phyloP scores from a whole-genome alignment of 139 green algal species.

The Pleodorina starrii region DNA sequence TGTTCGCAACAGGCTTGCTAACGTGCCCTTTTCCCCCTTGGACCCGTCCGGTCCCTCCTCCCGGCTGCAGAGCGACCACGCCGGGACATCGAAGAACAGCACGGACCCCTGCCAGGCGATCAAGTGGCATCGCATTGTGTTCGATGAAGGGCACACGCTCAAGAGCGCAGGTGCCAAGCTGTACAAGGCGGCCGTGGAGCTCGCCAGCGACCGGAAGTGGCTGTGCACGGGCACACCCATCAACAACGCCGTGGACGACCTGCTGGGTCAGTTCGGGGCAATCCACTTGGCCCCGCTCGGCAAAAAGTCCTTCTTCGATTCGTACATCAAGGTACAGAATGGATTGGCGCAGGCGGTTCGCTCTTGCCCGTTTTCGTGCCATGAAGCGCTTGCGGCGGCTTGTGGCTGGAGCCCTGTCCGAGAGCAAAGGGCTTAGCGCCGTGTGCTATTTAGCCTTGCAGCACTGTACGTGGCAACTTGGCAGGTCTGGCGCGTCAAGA shows the following conservation, averaged over 20 bases:
- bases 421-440: no score
- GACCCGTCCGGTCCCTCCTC: no score
- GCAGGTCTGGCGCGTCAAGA: no score
- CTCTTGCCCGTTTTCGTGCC: no score
- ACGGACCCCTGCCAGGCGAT: slow-evolving; percentile 45
- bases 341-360: no score
- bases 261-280: slow-evolving; percentile 61
- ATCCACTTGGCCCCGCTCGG: slow-evolving; percentile 58
- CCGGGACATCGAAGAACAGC: neutral
- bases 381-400: no score
- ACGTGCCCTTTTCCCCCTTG: no score
- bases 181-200: slow-evolving; percentile 50
- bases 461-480: no score
- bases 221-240: slow-evolving; percentile 78
- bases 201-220: slow-evolving; percentile 63
- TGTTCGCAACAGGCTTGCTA: no score
- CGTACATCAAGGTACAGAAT: slow-evolving; percentile 52
- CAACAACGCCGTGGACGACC: slow-evolving; percentile 71
- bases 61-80: slow-evolving; percentile 29
- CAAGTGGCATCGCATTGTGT: slow-evolving; percentile 60
- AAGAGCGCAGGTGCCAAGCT: slow-evolving; percentile 58
- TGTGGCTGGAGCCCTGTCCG: no score
- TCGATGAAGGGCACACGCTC: slow-evolving; percentile 73
- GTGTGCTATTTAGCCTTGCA: no score
- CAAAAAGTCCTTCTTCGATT: slow-evolving; percentile 70